Evolutionary conservation across 2,329 filamentous ascomycete species (phyloP), one percentile per base, ranked within the genome.

Genomic region (Ophiostoma ulmi): DNA sequence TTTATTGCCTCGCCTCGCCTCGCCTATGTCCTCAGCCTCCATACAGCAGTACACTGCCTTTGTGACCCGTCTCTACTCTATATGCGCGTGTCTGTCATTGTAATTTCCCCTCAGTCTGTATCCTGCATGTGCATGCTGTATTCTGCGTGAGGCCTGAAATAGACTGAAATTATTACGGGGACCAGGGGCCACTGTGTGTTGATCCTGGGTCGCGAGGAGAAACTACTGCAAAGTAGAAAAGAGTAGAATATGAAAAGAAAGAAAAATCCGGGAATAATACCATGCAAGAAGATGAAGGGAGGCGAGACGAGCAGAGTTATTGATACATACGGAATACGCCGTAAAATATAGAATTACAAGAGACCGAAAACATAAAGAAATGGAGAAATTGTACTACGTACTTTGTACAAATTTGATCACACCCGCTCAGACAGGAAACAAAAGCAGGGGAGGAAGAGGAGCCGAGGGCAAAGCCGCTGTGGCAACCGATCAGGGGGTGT

Each of bases 401-500:
- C 20, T n/a, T 26, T n/a, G 22, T 58, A 22, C 11, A 58, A n/a
- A 61, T 20, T n/a, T 20, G 44, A 17, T 44, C 11, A 52, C 14
- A 52, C 20, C 13, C 26, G 58, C 58, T 20, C 58, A 36, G 67
- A 68, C 67, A 39, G 14, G 48, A 20, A 63, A 58, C 36, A 63
- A 7, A 44, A 3, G 39, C n/a, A 39, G n/a, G 38, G 38, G 38
- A 66, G 22, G 48, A 14, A 58, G 52, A 58, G 52, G 52, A 58
- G 52, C 52, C 13, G 20, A 61, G 22, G 41, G 36, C 10, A n/a
- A 66, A 44, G 58, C 69, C 65, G 68, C 66, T 67, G 58, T 70
- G 69, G 69, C 69, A 69, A 69, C 55, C 69, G 26, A 58, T 44
- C 69, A 70, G 71, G 69, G 69, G 58, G 31, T 20, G 26, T 41